Conservation (phyloP, 192 early-diverging fungal species). For the Piromyces sp. region DNA sequence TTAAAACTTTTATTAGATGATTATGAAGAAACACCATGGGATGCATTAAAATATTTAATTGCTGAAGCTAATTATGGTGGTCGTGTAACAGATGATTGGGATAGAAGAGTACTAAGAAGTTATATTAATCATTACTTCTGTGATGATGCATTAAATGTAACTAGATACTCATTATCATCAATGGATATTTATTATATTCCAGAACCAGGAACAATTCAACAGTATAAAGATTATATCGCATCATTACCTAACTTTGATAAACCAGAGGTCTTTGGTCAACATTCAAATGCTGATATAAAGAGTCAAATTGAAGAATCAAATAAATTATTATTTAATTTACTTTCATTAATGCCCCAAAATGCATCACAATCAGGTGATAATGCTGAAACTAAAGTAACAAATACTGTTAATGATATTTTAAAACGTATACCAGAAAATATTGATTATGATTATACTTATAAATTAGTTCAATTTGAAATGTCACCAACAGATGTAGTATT, state of each 20-base stretch:
- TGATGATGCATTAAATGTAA: conserved; percentile 29
- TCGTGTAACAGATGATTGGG: conserved; percentile 43
- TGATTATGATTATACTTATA: conserved; percentile 32
- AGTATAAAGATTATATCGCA: conserved; percentile 28
- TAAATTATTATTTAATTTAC: conserved; percentile 21
- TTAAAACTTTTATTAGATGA: conserved; percentile 24
- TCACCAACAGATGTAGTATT: conserved; percentile 34
- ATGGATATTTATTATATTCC: conserved; percentile 31
- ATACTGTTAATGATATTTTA: conserved; percentile 22
- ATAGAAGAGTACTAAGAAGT: conserved; percentile 30
- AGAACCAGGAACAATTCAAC: conserved; percentile 16
- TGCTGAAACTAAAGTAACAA: conserved; percentile 33
- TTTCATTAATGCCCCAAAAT: conserved; percentile 35
- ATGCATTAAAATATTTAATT: conserved; percentile 43
- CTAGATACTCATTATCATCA: conserved; percentile 25
- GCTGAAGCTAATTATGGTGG: conserved; percentile 49
- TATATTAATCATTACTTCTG: conserved; percentile 37
- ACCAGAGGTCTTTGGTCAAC: conserved; percentile 48
- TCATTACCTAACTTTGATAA: conserved; percentile 31
- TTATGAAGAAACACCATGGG: conserved; percentile 37
- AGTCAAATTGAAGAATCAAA: conserved; percentile 35
- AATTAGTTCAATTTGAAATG: conserved; percentile 22
- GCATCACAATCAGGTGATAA: conserved; percentile 13
- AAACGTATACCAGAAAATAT: conserved; percentile 26
- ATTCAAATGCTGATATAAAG: conserved; percentile 45